Base-by-base conservation (phyloP, 371 early-diverging fungal species). In the Cokeromyces recurvatus region DNA sequence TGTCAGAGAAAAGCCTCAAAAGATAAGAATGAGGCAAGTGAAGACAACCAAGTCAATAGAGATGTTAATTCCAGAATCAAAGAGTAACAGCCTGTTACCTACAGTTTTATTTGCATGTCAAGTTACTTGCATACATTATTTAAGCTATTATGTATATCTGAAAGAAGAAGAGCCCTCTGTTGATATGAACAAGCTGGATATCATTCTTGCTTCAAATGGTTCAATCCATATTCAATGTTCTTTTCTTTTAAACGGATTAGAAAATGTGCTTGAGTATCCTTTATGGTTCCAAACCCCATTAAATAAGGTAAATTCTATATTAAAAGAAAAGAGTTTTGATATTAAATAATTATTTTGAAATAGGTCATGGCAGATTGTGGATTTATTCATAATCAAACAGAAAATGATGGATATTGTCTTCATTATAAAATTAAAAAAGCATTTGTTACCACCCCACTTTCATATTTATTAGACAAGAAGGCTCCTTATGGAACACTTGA, bases 401-500 rank as follows among this genome's bases (percentile, higher is more conserved):
- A 27, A 11, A 11, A 27, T 7, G 29, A 11, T 27, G 29, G 11
- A 5, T 7, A 7, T 27, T 7, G 7, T 27, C 35, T 16, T 34
- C 22, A 39, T 1, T 52, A 34, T 36, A 9, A 43, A 19, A 34
- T 57, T 2, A 9, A 42, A 20, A 59, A 42, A 21, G 43, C 59
- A 2, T 59, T 54, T 34, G 41, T 46, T 12, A 50, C 50, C 2
- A 34, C 59, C 5, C 59, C 59, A 37, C 21, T 53, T 2, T 59
- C 59, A 4, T 54, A 59, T 19, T 11, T 59, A 4, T 22, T 59
- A 8, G 51, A 54, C 7, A 19, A 31, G 17, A 20, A 25, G 20
- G 54, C 38, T 5, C 51, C 59, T 4, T 23, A 46, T 38, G 59
- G 50, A 15, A n/a, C 32, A 16, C 36, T 59, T 4, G 34, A 59